These are phyloP conservation scores for Emergomyces africanus DNA, from an alignment of 2,329 filamentous ascomycete genomes.

Conservation along the genomic window DNA sequence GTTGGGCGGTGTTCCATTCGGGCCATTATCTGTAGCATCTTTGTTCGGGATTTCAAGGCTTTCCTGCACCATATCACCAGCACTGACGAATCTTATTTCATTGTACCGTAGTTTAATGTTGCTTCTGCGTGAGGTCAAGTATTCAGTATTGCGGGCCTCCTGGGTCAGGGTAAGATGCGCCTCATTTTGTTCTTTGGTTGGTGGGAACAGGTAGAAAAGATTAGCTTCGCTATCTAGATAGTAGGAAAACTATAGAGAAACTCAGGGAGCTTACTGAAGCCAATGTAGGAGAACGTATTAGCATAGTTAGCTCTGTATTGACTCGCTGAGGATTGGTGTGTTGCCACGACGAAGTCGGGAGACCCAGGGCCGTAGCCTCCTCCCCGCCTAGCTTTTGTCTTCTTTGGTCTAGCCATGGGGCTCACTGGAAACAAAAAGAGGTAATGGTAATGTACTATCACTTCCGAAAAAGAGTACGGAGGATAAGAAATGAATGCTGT, in stretches of 20 bases:
- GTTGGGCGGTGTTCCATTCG: not conserved
- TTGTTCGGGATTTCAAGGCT: conserved; percentile 16
- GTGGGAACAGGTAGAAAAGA: not conserved
- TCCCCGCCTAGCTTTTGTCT: not conserved
- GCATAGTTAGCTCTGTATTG: not conserved
- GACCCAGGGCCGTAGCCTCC: not conserved
- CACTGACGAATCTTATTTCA: conserved; percentile 48
- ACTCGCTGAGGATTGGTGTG: not conserved
- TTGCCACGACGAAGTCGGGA: not conserved
- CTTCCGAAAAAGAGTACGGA: not conserved
- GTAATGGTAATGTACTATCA: not conserved
- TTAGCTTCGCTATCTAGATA: not conserved
- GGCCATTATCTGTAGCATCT: not conserved
- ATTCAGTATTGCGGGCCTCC: conserved; percentile 46
- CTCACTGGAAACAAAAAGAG: not conserved
- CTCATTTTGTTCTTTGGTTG: conserved; percentile 8
- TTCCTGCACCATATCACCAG: conserved; percentile 35
- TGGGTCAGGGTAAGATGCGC: conserved; percentile 37
- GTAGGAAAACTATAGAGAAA: not conserved
- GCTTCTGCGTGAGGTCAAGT: conserved; percentile 35
- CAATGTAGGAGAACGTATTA: not conserved
- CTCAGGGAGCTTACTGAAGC: not conserved
- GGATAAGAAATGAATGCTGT: not conserved
- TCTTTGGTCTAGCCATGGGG: not conserved
- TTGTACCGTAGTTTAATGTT: conserved; percentile 42